Base-by-base conservation (phyloP, 1,284 basidiomycete species). In the Cryptococcus sp. region DNA sequence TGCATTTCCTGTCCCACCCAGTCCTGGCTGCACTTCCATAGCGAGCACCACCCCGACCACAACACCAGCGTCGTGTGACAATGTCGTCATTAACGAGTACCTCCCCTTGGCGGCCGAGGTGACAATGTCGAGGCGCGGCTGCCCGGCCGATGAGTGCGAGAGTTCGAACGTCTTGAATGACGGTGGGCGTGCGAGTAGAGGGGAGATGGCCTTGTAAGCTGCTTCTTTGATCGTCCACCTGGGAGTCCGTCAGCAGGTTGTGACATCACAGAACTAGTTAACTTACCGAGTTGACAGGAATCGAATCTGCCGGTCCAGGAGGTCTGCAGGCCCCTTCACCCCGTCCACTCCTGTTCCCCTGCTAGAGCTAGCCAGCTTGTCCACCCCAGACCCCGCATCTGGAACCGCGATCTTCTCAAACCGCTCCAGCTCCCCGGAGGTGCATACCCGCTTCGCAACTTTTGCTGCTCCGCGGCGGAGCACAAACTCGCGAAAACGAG, bases 221-320 rank as follows among this genome's bases (percentile, higher is more conserved):
- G 92, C 89, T 78, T 95, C 92, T 70, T 96, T 96, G 37, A 88
- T 80, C 46, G 85, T 82, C 88, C 88, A 92, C 36, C 89, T 91
- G 58, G 23, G n/a, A 40, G 21, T n/a, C 49, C 12, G 18, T 40
- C 40, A 20, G 23, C 39, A 24, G 16, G 35, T 20, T 15, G 13
- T 0, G 24, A 43, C 46, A 33, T 15, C 37, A 33, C 45, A 51
- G 36, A 47, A 24, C 18, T 46, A 23, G 23, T 7, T 2, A 13
- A 53, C 61, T 46, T 51, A 63, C 63, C 63, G 50, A n/a, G 52
- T 54, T 33, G 61, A 58, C 20, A 65, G 55, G 36, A 57, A 67
- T 21, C 59, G 52, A 37, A 62, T 21, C 37, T 62, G 59, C 20
- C 57, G 40, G 5, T 55, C 46, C 18, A 57, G 9, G 16, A 60